phyloP scores from a whole-genome alignment of 352 stramenopile species.

The Plasmopara muralis region DNA sequence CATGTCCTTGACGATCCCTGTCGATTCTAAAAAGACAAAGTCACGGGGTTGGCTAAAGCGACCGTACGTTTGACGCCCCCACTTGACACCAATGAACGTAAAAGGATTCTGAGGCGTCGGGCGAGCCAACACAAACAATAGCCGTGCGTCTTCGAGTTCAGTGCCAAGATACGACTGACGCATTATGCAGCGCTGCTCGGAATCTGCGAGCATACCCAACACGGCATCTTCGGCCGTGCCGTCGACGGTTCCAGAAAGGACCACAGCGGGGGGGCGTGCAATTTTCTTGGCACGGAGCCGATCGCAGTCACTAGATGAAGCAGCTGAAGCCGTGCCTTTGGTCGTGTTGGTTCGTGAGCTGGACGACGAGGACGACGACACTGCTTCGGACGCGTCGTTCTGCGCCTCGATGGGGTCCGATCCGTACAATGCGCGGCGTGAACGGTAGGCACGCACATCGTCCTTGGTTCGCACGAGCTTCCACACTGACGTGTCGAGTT shows the following conservation, averaged over 20 bases:
- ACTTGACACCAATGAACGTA: slow-evolving; percentile 42
- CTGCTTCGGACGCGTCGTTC: slow-evolving; percentile 13
- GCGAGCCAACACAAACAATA: slow-evolving; percentile 27
- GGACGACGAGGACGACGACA: slow-evolving; percentile 26
- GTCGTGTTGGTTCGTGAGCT: slow-evolving; percentile 22
- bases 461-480: slow-evolving; percentile 38
- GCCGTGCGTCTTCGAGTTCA: slow-evolving; percentile 29
- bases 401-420: slow-evolving; percentile 15
- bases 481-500: slow-evolving; percentile 32
- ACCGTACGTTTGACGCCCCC: slow-evolving; percentile 30
- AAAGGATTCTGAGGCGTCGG: slow-evolving; percentile 37
- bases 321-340: slow-evolving; percentile 17
- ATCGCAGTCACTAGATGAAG: slow-evolving; percentile 18
- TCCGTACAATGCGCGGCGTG: slow-evolving; percentile 27
- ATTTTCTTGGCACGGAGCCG: slow-evolving; percentile 19
- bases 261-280: slow-evolving; percentile 24
- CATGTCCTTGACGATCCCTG: slow-evolving; percentile 28
- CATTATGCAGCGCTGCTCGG: slow-evolving; percentile 31
- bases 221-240: slow-evolving; percentile 38
- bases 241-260: slow-evolving; percentile 32
- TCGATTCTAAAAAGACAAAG: slow-evolving; percentile 46
- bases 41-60: slow-evolving; percentile 35
- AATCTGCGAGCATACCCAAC: slow-evolving; percentile 37
- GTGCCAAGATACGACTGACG: slow-evolving; percentile 34
- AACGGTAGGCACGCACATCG: slow-evolving; percentile 32